A percentile compares a stretch with the other conserved stretches of the same genome.
Evolutionary conservation across 164 flowering plant genomes (phyloP).

Genomic region (Nelumbo lutea): DNA sequence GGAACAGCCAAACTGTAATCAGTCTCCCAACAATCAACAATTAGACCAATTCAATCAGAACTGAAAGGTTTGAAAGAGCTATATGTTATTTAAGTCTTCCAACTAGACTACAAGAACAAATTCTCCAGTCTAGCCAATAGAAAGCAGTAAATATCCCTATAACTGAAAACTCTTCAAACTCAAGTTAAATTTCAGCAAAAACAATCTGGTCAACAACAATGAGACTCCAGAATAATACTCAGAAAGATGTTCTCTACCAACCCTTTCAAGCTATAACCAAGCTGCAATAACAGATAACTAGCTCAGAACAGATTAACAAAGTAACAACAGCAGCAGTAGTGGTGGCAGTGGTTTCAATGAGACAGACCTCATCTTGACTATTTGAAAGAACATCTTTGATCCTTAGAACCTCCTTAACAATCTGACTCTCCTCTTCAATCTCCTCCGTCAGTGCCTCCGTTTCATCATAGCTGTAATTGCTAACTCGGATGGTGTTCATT

Average conservation of each 20-base stretch:
- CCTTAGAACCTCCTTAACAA: slow-evolving; percentile 67
- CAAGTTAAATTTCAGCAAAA: no score
- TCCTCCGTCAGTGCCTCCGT: slow-evolving; percentile 90
- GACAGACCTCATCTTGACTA: slow-evolving; percentile 55
- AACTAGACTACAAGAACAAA: not conserved
- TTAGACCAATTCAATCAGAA: not conserved
- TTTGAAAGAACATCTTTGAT: slow-evolving; percentile 60
- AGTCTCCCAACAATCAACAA: not conserved
- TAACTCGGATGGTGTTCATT: slow-evolving; percentile 28
- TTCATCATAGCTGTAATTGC: slow-evolving; percentile 65
- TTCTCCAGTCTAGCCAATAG: not conserved
- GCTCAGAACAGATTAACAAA: not conserved
- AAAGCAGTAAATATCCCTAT: not conserved
- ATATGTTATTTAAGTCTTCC: not conserved
- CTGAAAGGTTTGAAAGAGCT: not conserved
- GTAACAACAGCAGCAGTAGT: not conserved
- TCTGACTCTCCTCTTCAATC: slow-evolving; percentile 64
- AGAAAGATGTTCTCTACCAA: not conserved
- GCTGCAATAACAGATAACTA: not conserved
- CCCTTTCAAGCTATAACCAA: not conserved
- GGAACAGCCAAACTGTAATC: not conserved
- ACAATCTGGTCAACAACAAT: not conserved
- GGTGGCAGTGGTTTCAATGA: not conserved
- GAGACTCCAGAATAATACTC: not conserved
- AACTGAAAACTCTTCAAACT: not conserved